Base-by-base conservation (phyloP, 768 basidiomycete genomes). In the Amanita fuliginea region DNA sequence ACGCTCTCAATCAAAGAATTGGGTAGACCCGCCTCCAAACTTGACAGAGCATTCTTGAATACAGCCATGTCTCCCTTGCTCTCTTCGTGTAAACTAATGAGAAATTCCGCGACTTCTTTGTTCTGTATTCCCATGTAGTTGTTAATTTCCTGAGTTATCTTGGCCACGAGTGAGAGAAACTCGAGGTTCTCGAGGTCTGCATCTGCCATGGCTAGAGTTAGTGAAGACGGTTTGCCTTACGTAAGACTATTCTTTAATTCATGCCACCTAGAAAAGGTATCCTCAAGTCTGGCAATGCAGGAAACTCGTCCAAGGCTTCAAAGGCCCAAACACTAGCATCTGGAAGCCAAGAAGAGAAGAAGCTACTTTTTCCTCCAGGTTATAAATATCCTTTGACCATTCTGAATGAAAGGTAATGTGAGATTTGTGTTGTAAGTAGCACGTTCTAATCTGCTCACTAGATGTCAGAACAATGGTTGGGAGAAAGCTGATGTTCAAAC, bases 51-150 rank as follows among this genome's bases (percentile, higher is more conserved):
- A 42, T 65, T 61, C 68, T 91, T 89, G 77, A 98, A 99, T 42
- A 80, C 78, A 6, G 73, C 69, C 45, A 92, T 72, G 54, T 79
- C 82, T 56, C 67, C 68, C 60, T 83, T 85, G 61, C 85, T 84
- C 57, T 86, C 67, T 55, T 86, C 85, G 66, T 98, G 95, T 51
- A 97, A 77, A 54, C 77, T 70, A 55, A 99, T 92, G 54, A 98
- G 80, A 64, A 94, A 99, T 69, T 98, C 95, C 10, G 96, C 93
- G 42, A 95, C 74, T 2, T 86, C 85, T 62, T 94, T 95, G 74
- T 99, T 94, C 62, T 82, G 86, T 33, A 88, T 65, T 13, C 80
- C 84, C 46, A 77, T 74, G 62, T 97, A 81, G 59, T 96, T 97
- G 65, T 85, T 80, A 41, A 97, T 80, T 62, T 98, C 94, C 64